Conservation (phyloP, 108 stramenopile genomes). For the Cyclotella kingstonii region DNA sequence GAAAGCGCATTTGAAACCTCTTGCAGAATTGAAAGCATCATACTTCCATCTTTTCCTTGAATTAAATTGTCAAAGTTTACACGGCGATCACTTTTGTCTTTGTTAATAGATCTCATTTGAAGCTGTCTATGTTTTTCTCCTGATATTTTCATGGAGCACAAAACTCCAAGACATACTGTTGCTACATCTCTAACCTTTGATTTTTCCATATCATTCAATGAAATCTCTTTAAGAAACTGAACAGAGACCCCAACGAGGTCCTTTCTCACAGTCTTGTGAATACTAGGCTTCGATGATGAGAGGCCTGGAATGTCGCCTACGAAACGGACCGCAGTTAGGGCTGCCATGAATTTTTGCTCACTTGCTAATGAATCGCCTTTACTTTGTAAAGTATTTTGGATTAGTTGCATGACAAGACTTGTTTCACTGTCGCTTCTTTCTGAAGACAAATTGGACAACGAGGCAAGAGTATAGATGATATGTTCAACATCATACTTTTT, state of each 20-base stretch:
- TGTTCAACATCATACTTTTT: constrained; percentile 19
- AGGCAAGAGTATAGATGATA: constrained; percentile 17
- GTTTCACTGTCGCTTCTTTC: constrained; percentile 9
- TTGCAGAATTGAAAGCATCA: constrained; percentile 42
- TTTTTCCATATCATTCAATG: constrained; percentile 15
- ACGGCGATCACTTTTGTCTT: neutral
- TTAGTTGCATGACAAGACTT: constrained; percentile 11
- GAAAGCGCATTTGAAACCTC: too few relatives aligned
- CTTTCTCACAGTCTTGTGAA: constrained; percentile 22
- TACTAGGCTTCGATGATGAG: constrained; percentile 5
- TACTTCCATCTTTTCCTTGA: constrained; percentile 30
- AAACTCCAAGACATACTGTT: constrained; percentile 23
- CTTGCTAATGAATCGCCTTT: neutral
- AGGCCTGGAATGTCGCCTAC: constrained; percentile 35
- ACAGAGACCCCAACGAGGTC: constrained; percentile 5
- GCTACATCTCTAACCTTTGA: constrained; percentile 24
- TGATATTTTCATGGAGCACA: constrained; percentile 29
- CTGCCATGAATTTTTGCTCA: constrained; percentile 22
- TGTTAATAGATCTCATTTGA: neutral
- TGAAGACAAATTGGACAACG: constrained; percentile 21
- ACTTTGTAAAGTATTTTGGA: constrained; percentile 6
- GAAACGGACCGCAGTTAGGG: constrained; percentile 11
- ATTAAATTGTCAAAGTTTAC: constrained; percentile 12
- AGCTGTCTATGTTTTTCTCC: constrained; percentile 1
- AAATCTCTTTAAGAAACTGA: constrained; percentile 9